phyloP scores from a whole-genome alignment of 2,329 filamentous ascomycete species.

The Fusarium camptoceras region DNA sequence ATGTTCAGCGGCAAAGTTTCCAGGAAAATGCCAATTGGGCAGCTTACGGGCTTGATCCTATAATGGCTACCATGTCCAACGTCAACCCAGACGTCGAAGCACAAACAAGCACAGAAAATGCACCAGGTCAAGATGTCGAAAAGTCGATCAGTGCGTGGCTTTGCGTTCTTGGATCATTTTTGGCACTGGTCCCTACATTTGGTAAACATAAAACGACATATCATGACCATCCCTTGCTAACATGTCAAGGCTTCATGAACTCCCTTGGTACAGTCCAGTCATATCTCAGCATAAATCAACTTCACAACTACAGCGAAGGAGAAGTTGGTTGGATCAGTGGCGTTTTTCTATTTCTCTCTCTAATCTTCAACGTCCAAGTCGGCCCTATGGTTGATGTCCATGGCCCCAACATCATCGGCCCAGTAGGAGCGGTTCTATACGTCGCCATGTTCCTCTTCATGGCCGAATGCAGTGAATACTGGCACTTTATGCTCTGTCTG shows the following conservation, averaged over 20 bases:
- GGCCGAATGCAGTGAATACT: constrained; percentile 59
- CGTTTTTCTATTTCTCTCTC: constrained; percentile 57
- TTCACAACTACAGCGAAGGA: constrained; percentile 54
- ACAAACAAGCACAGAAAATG: constrained; percentile 17
- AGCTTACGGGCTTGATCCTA: constrained; percentile 35
- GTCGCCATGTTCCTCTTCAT: constrained; percentile 58
- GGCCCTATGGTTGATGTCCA: constrained; percentile 62
- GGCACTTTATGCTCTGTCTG: constrained; percentile 61
- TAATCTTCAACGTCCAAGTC: constrained; percentile 60
- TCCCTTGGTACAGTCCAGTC: constrained; percentile 61
- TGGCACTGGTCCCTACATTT: constrained; percentile 41
- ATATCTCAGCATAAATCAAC: constrained; percentile 59
- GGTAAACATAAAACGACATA: constrained; percentile 19
- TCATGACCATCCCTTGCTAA: neutral
- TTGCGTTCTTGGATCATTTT: constrained; percentile 43
- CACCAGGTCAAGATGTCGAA: constrained; percentile 29
- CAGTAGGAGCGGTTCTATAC: constrained; percentile 53
- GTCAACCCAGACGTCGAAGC: constrained; percentile 30
- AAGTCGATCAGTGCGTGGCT: constrained; percentile 38
- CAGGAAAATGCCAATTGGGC: constrained; percentile 24
- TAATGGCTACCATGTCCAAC: constrained; percentile 29
- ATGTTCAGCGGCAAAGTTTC: neutral
- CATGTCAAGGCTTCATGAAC: constrained; percentile 58
- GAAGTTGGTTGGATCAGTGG: constrained; percentile 64
- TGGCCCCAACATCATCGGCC: constrained; percentile 56